Evolutionary conservation across 139 green algal species (phyloP).

Genomic region (Chlorella sorokiniana): DNA sequence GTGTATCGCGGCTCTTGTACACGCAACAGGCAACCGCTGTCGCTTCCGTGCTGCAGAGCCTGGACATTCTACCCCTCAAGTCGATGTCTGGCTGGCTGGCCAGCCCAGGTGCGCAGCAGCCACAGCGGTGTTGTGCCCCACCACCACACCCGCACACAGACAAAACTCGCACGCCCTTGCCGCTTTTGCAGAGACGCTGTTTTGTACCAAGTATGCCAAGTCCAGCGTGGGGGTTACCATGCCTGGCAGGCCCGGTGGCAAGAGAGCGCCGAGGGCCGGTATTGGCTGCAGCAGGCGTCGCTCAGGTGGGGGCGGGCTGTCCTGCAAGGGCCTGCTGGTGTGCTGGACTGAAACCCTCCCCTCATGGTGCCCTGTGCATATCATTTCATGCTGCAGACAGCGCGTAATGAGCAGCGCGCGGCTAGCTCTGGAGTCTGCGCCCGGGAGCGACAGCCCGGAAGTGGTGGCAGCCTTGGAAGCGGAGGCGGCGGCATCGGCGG

Average conservation of each 20-base stretch:
- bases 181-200: not conserved
- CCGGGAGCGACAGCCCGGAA: not conserved
- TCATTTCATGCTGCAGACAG: too few species aligned
- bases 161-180: not conserved
- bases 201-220: not conserved
- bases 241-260: not conserved
- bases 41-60: not conserved
- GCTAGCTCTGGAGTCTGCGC: not conserved
- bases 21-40: too few species aligned
- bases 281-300: not conserved
- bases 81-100: not conserved
- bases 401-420: not conserved
- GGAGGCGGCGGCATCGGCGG: not conserved
- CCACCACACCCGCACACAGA: too few species aligned
- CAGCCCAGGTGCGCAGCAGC: not conserved
- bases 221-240: not conserved
- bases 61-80: not conserved
- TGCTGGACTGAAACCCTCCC: too few species aligned
- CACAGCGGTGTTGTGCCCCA: not conserved
- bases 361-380: too few species aligned
- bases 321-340: too few species aligned
- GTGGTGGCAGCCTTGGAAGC: not conserved
- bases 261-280: not conserved
- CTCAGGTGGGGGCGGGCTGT: not conserved
- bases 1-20: too few species aligned